Evolutionary conservation across 2,329 filamentous ascomycete genomes (phyloP).

Genomic region (Lecanoromycetidae sp.): DNA sequence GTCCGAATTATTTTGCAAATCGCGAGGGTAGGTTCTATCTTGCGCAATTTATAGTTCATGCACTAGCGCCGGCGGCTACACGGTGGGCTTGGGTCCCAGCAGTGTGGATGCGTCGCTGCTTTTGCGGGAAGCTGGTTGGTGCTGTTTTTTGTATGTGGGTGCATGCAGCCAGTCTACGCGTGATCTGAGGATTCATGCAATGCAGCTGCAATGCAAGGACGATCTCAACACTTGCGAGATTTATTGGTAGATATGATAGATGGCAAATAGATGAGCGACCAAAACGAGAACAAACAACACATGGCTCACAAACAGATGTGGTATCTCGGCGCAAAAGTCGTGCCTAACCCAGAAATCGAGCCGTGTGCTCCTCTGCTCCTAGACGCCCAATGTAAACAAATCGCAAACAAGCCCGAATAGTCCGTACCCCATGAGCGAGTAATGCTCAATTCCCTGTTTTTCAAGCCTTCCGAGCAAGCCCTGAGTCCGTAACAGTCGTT

Average conservation of each 20-base stretch:
- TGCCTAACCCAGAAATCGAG: neutral
- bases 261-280: neutral
- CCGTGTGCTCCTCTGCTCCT: neutral
- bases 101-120: neutral
- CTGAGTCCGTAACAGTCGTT: constrained; percentile 4
- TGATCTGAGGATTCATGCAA: neutral
- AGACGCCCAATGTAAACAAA: neutral
- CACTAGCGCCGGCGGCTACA: neutral
- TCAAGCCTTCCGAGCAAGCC: neutral
- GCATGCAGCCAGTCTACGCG: too few relatives aligned
- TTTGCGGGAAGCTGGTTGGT: neutral
- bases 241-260: neutral
- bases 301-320: neutral
- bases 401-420: neutral
- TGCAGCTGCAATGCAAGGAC: neutral
- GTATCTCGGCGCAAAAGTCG: constrained; percentile 5
- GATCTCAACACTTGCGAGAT: neutral
- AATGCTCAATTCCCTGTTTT: neutral
- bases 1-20: too few relatives aligned
- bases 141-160: neutral
- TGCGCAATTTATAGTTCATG: neutral
- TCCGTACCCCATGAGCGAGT: neutral
- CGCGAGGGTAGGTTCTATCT: too few relatives aligned
- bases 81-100: neutral
- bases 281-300: neutral